Evolutionary conservation across 2,329 filamentous ascomycete species (phyloP).

Genomic region (Xylaria arbuscula): DNA sequence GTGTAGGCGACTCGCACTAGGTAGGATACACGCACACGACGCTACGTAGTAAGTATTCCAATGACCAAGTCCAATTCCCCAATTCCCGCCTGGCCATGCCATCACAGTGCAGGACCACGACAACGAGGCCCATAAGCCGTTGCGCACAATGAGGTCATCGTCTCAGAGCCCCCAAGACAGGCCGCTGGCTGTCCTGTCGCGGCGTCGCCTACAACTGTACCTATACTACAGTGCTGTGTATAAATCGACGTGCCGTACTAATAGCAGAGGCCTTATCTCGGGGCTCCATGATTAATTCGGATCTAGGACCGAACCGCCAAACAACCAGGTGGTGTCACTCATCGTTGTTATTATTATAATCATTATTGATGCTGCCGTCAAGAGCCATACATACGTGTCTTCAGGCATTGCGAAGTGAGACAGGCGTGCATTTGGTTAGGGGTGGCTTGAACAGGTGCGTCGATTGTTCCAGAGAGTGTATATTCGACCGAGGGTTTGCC

Average conservation of each 20-base stretch:
- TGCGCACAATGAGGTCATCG: slow-evolving; percentile 37
- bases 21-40: background rate
- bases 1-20: background rate
- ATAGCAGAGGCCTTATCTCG: slow-evolving; percentile 26
- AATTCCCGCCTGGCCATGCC: slow-evolving; percentile 8
- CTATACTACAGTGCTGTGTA: background rate
- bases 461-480: slow-evolving; percentile 42
- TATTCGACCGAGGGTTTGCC: slow-evolving; percentile 49
- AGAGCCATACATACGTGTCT: slow-evolving; percentile 29
- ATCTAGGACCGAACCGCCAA: slow-evolving; percentile 29
- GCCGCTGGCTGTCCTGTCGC: slow-evolving; percentile 23
- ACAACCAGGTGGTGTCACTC: slow-evolving; percentile 25
- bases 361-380: slow-evolving; percentile 20
- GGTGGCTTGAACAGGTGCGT: slow-evolving; percentile 42
- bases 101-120: slow-evolving; percentile 13
- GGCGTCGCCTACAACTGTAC: background rate
- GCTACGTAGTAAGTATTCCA: background rate
- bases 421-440: slow-evolving; percentile 37
- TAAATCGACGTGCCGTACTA: slow-evolving; percentile 1
- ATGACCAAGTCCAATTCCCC: slow-evolving; percentile 22
- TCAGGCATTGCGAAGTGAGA: slow-evolving; percentile 30
- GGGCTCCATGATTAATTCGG: slow-evolving; percentile 30
- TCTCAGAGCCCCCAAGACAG: slow-evolving; percentile 24
- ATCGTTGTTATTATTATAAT: background rate
- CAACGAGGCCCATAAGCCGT: slow-evolving; percentile 19